Base-by-base conservation (phyloP, 2,329 filamentous ascomycete species). In the Akanthomyces lecanii region DNA sequence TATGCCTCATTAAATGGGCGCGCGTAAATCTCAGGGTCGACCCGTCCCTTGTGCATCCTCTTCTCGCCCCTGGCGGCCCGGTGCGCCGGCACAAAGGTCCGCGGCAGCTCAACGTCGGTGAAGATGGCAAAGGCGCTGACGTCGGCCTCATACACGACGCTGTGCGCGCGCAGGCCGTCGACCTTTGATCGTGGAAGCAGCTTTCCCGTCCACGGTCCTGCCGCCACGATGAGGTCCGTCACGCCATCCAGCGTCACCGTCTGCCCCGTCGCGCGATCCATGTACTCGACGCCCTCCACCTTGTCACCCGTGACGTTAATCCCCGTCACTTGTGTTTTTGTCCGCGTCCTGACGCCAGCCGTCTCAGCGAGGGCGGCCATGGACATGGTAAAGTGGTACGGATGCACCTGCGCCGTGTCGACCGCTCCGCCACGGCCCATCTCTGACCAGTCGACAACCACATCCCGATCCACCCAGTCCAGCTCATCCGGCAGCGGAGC, bases 351-450 rank as follows among this genome's bases (percentile, higher is more conserved):
- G 67, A 84, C 86, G 2, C 90, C 90, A 30, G 82, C 83, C 58
- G 90, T 85, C 62, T 84, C 78, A 0, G 94, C 92, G 14, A 97
- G 81, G 48, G 85, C 79, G 5, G 90, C 91, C 75, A 98, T 96
- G 18, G 87, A 82, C 0, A 86, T 94, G 0, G 95, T 98, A 72
- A 99, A 98, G 51, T 92, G 87, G 65, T 89, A 90, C 0, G 95
- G 95, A 71, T 99, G 94, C 3, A 98, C 94, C 76, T 99, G 95
- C 0, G 95, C 91, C 1, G 95, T 98, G 65, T 92, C 90, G 1
- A 82, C 83, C 0, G 87, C 85, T 3, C 86, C 88, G 2, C 79
- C 78, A 1, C 72, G 67, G 28, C 91, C 92, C 92, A 98, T 97
- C 71, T 89, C 86, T 40, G 91, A 86, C 76, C 96, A 98, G 23